Percentiles rank a stretch among this genome's conserved stretches.
phyloP scores from a whole-genome alignment of 2,329 filamentous ascomycete species.

The Tolypocladium capitatum region DNA sequence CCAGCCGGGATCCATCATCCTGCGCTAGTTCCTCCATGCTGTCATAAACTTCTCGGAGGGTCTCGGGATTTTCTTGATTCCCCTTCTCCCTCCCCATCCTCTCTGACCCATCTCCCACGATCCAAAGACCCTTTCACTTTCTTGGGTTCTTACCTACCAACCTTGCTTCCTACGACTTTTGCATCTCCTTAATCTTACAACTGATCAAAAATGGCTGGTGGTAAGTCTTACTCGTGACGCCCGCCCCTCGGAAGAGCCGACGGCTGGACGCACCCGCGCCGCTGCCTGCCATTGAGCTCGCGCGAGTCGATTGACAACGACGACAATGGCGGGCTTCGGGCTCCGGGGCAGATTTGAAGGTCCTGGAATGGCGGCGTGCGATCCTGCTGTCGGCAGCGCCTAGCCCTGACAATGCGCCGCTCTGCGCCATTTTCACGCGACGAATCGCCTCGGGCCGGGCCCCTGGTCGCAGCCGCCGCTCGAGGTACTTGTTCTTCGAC shows the following conservation, averaged over 20 bases:
- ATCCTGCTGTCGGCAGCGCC: background rate
- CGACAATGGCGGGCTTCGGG: background rate
- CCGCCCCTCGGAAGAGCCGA: slow-evolving; percentile 1
- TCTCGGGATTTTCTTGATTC: slow-evolving; percentile 12
- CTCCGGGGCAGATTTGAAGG: background rate
- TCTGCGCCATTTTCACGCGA: slow-evolving; percentile 1
- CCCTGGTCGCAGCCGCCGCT: background rate
- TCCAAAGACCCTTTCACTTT: slow-evolving; percentile 5
- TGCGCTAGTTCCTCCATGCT: slow-evolving; percentile 19
- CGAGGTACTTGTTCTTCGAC: background rate
- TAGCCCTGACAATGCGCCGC: background rate
- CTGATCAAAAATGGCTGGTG: slow-evolving; percentile 30
- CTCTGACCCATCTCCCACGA: slow-evolving; percentile 3
- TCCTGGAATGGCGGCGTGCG: background rate
- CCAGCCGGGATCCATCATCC: slow-evolving; percentile 1
- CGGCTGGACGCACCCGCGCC: background rate
- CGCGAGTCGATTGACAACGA: slow-evolving; percentile 1
- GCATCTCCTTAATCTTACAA: slow-evolving; percentile 7
- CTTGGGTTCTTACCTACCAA: slow-evolving; percentile 6
- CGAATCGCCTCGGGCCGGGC: background rate
- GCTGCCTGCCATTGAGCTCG: slow-evolving; percentile 10
- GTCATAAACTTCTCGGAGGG: slow-evolving; percentile 25
- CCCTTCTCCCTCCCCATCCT: slow-evolving; percentile 8
- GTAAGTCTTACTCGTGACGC: slow-evolving; percentile 19
- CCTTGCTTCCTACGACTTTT: slow-evolving; percentile 4